A percentile compares a stretch with the other conserved stretches of the same genome.
Evolutionary conservation across 306 rosid species (phyloP).

Genomic region (Castanea sativa): DNA sequence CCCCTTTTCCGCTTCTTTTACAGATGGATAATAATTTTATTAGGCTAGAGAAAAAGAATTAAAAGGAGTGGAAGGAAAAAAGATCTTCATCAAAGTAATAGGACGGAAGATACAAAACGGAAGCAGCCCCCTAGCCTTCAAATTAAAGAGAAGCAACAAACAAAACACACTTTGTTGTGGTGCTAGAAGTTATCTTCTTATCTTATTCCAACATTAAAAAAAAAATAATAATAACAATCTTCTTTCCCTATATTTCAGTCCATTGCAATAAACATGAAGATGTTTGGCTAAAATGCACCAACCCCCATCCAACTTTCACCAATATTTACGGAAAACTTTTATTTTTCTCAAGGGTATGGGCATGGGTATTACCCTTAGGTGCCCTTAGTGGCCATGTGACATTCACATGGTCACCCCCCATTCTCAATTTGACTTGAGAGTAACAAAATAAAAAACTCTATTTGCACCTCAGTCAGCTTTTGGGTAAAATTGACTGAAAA

Average conservation of each 20-base stretch:
- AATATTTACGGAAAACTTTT: not conserved
- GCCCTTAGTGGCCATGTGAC: not conserved
- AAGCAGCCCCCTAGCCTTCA: not conserved
- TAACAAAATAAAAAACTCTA: not conserved
- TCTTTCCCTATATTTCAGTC: not conserved
- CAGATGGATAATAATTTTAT: not conserved
- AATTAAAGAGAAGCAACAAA: not conserved
- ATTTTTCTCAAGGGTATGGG: not conserved
- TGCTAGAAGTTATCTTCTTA: not conserved
- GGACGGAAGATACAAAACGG: not conserved
- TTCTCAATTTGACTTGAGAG: not conserved
- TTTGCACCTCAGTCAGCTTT: not conserved
- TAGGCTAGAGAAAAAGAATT: no score
- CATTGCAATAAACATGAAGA: not conserved
- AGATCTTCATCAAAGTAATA: not conserved
- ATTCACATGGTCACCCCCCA: no score
- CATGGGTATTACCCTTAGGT: not conserved
- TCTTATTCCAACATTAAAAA: not conserved
- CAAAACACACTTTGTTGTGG: not conserved
- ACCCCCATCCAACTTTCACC: not conserved
- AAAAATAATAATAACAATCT: not conserved
- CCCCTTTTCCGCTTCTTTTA: not conserved
- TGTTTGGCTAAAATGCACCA: not conserved
- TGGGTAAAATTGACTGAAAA: not conserved
- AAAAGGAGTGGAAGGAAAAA: no score